phyloP scores from a whole-genome alignment of 2,329 filamentous ascomycete species.

The Sclerotinia trifoliorum region DNA sequence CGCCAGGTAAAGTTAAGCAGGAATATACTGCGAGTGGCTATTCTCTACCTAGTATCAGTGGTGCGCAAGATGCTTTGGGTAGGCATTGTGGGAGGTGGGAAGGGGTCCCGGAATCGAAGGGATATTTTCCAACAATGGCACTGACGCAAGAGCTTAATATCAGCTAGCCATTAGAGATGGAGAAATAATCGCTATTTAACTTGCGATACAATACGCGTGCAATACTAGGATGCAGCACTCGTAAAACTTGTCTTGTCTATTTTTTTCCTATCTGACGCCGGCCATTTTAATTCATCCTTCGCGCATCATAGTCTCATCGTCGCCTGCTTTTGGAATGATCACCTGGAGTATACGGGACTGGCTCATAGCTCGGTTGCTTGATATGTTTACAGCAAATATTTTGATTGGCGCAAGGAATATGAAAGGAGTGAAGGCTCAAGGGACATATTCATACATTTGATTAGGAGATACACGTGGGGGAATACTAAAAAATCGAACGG shows the following conservation, averaged over 20 bases:
- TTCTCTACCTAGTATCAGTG: slow-evolving; percentile 34
- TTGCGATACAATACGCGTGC: background rate
- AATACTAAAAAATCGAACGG: slow-evolving; percentile 17
- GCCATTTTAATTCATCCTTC: background rate
- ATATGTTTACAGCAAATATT: background rate
- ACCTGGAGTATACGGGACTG: slow-evolving; percentile 13
- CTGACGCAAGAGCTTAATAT: slow-evolving; percentile 39
- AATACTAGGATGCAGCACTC: background rate
- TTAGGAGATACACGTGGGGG: slow-evolving; percentile 7
- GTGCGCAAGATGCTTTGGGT: slow-evolving; percentile 29
- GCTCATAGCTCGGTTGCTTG: slow-evolving; percentile 14
- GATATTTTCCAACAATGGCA: slow-evolving; percentile 37
- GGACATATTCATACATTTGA: slow-evolving; percentile 3
- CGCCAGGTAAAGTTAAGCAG: slow-evolving; percentile 35
- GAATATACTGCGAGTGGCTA: slow-evolving; percentile 32
- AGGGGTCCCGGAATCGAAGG: slow-evolving; percentile 33
- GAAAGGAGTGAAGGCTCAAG: slow-evolving; percentile 12
- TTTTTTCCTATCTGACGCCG: background rate
- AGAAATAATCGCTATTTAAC: background rate
- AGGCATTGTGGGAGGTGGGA: slow-evolving; percentile 40
- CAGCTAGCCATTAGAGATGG: slow-evolving; percentile 21
- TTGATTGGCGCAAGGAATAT: slow-evolving; percentile 10
- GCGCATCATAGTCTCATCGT: slow-evolving; percentile 1
- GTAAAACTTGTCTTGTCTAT: background rate
- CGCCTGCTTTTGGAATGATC: background rate